Evolutionary conservation across 2,329 filamentous ascomycete genomes (phyloP).

Genomic region (Apiospora pterosperma): DNA sequence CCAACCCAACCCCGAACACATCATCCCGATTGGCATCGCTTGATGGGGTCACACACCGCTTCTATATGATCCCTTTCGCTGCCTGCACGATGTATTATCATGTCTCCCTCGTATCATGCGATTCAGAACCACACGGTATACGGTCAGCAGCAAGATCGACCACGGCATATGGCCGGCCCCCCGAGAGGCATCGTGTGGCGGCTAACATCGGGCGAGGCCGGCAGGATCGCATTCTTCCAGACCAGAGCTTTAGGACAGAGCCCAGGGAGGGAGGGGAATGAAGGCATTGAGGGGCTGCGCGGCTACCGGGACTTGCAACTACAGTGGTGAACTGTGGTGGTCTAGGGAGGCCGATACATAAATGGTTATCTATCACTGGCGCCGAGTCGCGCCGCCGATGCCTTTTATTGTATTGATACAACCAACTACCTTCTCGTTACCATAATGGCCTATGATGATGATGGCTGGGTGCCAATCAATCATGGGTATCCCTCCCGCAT

Average conservation of each 20-base stretch:
- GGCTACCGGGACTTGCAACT: background rate
- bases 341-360: background rate
- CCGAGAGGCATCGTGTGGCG: background rate
- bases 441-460: constrained; percentile 4
- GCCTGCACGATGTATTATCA: background rate
- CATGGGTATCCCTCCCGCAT: too few species aligned
- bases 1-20: background rate
- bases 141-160: background rate
- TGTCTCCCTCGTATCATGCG: background rate
- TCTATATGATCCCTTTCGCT: background rate
- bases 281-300: background rate
- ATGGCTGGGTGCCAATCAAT: too few species aligned
- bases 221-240: background rate
- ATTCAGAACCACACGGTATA: background rate
- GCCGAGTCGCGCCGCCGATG: background rate
- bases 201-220: background rate
- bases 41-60: background rate
- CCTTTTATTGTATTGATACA: constrained; percentile 2
- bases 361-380: background rate
- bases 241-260: background rate
- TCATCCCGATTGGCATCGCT: too few species aligned
- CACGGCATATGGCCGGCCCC: background rate
- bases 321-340: background rate
- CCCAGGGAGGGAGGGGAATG: background rate
- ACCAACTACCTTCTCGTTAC: background rate